Evolutionary conservation across 805 yeast genomes (phyloP).

Genomic region (Myxozyma monticola): DNA sequence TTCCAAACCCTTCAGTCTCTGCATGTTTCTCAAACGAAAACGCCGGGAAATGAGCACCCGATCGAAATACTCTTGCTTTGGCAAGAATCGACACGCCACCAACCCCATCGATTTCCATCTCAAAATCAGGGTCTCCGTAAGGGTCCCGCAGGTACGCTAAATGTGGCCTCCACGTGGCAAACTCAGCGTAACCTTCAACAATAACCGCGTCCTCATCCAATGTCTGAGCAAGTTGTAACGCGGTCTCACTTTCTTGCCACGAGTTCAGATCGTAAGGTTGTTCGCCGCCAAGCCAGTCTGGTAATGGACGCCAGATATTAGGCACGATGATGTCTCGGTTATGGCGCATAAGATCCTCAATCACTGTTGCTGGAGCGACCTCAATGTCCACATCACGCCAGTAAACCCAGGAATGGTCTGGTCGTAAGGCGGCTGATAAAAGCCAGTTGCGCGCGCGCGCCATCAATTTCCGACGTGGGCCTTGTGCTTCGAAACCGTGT

Average conservation of each 20-base stretch:
- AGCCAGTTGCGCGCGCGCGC: conserved; percentile 95
- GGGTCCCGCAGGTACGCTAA: conserved; percentile 93
- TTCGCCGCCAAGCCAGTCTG: conserved; percentile 83
- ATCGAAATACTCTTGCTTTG: conserved; percentile 80
- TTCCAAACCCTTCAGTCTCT: conserved; percentile 91
- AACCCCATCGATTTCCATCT: conserved; percentile 92
- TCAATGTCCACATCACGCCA: conserved; percentile 99
- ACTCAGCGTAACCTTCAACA: conserved; percentile 97
- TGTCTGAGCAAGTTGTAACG: conserved; percentile 48
- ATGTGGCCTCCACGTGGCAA: conserved; percentile 98
- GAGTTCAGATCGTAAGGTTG: conserved; percentile 96
- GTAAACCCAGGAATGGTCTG: conserved; percentile 92
- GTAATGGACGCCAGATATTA: conserved; percentile 97
- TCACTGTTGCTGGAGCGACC: conserved; percentile 75
- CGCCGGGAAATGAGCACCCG: conserved; percentile 95
- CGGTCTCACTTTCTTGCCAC: conserved; percentile 91
- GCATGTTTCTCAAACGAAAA: conserved; percentile 95
- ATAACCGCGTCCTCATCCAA: conserved; percentile 93
- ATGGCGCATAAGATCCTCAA: conserved; percentile 92
- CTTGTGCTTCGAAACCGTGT: conserved; percentile 95
- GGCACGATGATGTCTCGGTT: conserved; percentile 92
- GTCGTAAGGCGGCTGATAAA: conserved; percentile 78
- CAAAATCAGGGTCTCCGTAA: conserved; percentile 90
- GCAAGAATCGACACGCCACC: conserved; percentile 96
- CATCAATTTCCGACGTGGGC: conserved; percentile 92